Conservation (phyloP, 768 basidiomycete species). For the Polyporus arcularius region DNA sequence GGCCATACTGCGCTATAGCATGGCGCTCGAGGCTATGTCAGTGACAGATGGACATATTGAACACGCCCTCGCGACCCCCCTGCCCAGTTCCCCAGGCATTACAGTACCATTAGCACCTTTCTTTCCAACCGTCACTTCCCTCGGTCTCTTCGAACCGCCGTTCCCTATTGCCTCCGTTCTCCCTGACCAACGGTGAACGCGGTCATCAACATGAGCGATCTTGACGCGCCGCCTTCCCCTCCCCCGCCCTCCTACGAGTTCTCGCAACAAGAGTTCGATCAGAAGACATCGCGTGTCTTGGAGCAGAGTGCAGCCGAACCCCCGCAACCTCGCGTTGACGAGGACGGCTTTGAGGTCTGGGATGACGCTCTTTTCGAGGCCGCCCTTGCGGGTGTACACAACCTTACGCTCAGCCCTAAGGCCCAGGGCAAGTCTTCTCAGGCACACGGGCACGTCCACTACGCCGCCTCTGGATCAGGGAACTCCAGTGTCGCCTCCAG, state of each 20-base stretch:
- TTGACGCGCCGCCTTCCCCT: conserved; percentile 19
- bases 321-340: conserved; percentile 25
- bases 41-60: conserved; percentile 1
- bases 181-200: neutral
- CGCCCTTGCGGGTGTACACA: conserved; percentile 27
- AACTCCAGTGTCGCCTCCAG: neutral
- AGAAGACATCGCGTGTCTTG: conserved; percentile 47
- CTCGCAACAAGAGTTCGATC: conserved; percentile 47
- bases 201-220: neutral
- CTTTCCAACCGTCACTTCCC: too few relatives aligned
- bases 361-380: conserved; percentile 42
- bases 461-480: neutral
- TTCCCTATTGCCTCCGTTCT: neutral
- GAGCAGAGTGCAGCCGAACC: conserved; percentile 39
- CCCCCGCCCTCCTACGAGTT: conserved; percentile 46
- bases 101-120: too few relatives aligned
- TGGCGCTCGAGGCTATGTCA: conserved; percentile 14
- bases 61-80: neutral
- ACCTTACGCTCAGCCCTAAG: neutral
- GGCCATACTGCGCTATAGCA: neutral
- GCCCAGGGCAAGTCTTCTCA: conserved; percentile 1
- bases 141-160: too few relatives aligned
- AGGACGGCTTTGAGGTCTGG: conserved; percentile 50
- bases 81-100: neutral
- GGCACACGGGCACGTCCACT: neutral